Conservation (phyloP, 768 basidiomycete species). For the Gymnopilus junonius region DNA sequence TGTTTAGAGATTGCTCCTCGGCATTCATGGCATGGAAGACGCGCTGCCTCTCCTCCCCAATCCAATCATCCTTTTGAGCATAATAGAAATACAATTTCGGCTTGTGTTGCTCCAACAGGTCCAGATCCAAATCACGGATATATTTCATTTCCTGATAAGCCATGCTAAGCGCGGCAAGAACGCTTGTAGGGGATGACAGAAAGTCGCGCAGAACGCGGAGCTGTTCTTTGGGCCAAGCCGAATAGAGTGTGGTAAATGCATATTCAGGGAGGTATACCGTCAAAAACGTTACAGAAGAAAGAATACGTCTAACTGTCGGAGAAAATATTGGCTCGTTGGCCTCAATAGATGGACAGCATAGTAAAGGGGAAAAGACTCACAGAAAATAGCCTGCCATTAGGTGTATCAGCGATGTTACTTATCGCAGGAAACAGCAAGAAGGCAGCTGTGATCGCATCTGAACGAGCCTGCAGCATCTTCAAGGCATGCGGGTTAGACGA, state of each 20-base stretch:
- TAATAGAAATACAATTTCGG: slow-evolving; percentile 56
- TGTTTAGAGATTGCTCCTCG: slow-evolving; percentile 32
- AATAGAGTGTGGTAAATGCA: slow-evolving; percentile 48
- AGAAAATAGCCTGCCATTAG: slow-evolving; percentile 62
- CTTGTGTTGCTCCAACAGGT: slow-evolving; percentile 43
- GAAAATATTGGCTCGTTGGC: slow-evolving; percentile 49
- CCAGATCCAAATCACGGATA: slow-evolving; percentile 56
- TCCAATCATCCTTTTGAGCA: slow-evolving; percentile 70
- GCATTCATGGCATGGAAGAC: slow-evolving; percentile 47
- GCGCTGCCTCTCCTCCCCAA: slow-evolving; percentile 55
- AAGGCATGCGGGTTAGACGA: neutral
- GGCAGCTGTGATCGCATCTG: slow-evolving; percentile 38
- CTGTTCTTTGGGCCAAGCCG: slow-evolving; percentile 54
- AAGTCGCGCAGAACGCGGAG: slow-evolving; percentile 50
- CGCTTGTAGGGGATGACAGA: slow-evolving; percentile 52
- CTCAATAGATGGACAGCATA: neutral
- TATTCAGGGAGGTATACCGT: slow-evolving; percentile 41
- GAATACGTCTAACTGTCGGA: slow-evolving; percentile 43
- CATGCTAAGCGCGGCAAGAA: slow-evolving; percentile 61
- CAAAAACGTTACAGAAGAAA: slow-evolving; percentile 49
- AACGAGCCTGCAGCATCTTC: slow-evolving; percentile 56
- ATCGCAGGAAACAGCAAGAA: slow-evolving; percentile 78
- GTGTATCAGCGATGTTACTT: slow-evolving; percentile 62
- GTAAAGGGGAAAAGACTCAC: slow-evolving; percentile 40
- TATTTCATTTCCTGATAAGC: slow-evolving; percentile 71